Base-by-base conservation (phyloP, 345 rosid genomes). In the Eucalyptus regnans region DNA sequence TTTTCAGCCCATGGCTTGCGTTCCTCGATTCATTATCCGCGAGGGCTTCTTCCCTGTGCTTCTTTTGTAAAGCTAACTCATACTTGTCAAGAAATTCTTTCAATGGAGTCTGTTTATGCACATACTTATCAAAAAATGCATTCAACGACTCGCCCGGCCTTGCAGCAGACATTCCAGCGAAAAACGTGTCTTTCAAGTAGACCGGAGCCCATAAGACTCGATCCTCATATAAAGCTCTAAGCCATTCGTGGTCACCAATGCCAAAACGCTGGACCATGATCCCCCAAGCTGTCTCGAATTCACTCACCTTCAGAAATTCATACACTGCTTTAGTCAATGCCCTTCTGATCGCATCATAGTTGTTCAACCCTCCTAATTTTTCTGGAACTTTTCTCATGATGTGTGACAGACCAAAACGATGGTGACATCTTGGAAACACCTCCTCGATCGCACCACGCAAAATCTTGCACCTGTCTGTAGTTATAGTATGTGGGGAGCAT, bases 1-100 rank as follows among this genome's bases (percentile, higher is more conserved):
- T 97, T 93, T 90, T 96, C 90, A 96, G 89, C 4, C 71, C 86
- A 71, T 93, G 94, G 92, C 90, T 94, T 20, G 91, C 89, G 90
- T 86, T 89, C 89, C 96, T 94, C 20, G 97, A 94, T 86, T 93
- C 97, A 44, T 91, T 50, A 90, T 97, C 97, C 3, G 94, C 91
- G 23, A 92, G 91, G 88, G 94, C 91, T 92, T 96, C 99, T 91
- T 96, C 96, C 92, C 86, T 92, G 92, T 93, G 97, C 92, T 94
- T 95, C 93, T 93, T 95, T 86, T 95, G 97, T 62, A 96, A 89
- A 71, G 96, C 95, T 90, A 96, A 71, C 90, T 95, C 99, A 48
- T 95, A 96, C 93, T 95, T 95, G 87, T 96, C 99, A 12, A 97
- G 96, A 93, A 97, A 97, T 93, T 97, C 99, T 90, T 95, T 97